A percentile compares a stretch with the other conserved stretches of the same genome.
Evolutionary conservation across 176 grass and related monocot species (phyloP).

Genomic region (Rhynchospora pubera): DNA sequence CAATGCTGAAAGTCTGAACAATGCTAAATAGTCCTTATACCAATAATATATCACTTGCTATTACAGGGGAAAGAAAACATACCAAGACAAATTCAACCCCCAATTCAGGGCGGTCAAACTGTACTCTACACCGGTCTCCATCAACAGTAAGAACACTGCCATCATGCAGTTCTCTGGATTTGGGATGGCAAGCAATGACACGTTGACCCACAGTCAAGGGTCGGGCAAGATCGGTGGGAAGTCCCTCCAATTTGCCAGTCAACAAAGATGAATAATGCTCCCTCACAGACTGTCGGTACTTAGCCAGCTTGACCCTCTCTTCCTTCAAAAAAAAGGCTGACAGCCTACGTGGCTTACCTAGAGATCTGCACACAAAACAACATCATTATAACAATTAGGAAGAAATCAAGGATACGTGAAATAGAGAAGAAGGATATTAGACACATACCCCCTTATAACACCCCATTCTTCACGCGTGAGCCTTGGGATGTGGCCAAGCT

Average conservation of each 20-base stretch:
- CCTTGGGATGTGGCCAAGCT: constrained; percentile 80
- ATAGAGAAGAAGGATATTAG: constrained; percentile 21
- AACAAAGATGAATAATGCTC: constrained; percentile 77
- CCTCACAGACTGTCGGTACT: constrained; percentile 89
- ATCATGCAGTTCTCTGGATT: constrained; percentile 93
- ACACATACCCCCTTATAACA: constrained; percentile 76
- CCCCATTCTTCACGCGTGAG: constrained; percentile 88
- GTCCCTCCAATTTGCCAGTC: constrained; percentile 72
- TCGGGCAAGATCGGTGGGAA: constrained; percentile 77
- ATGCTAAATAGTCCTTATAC: background rate
- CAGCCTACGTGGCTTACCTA: constrained; percentile 91
- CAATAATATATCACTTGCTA: background rate
- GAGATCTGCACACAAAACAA: constrained; percentile 51
- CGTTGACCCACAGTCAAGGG: constrained; percentile 83
- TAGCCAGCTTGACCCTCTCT: constrained; percentile 78
- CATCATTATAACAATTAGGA: constrained; percentile 22
- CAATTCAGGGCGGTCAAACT: constrained; percentile 81
- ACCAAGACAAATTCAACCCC: constrained; percentile 85
- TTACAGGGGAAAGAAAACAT: constrained; percentile 27
- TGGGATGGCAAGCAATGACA: constrained; percentile 87
- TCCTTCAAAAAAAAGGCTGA: constrained; percentile 79
- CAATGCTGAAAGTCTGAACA: background rate
- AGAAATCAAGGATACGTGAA: constrained; percentile 8
- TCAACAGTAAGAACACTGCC: constrained; percentile 80
- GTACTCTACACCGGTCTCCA: constrained; percentile 52